These are phyloP conservation scores for Pseudonitzschia multiseries DNA, from an alignment of 108 stramenopile species.

Conservation along the genomic window DNA sequence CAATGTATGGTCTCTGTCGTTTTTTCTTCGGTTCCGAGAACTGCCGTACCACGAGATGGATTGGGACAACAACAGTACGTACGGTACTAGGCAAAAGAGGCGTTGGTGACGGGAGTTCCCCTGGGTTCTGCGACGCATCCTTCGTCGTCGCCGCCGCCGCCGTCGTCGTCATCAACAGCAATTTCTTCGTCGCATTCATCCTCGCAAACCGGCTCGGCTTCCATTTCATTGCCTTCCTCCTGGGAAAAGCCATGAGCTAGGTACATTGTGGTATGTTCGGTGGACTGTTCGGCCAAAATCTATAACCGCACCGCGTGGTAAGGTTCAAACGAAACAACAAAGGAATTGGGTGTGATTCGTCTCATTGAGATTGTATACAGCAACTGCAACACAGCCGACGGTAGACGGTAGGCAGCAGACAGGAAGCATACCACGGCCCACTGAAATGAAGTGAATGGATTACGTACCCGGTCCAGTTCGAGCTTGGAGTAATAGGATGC, in stretches of 20 bases:
- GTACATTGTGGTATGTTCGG: not conserved
- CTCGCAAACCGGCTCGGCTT: not conserved
- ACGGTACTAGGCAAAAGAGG: not conserved
- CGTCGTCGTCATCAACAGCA: not conserved
- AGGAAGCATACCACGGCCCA: too few species aligned
- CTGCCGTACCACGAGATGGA: not conserved
- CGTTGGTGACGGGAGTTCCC: not conserved
- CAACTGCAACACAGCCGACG: too few species aligned
- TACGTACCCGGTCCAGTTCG: constrained; percentile 56
- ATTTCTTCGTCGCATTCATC: not conserved
- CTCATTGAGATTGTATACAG: not conserved
- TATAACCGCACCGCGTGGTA: not conserved
- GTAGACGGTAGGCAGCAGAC: too few species aligned
- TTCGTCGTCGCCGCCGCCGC: not conserved
- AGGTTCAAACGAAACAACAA: not conserved
- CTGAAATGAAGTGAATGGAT: too few species aligned
- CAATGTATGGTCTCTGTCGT: too few species aligned
- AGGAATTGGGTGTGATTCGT: not conserved
- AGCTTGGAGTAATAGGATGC: constrained; percentile 60
- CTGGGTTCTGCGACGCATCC: not conserved
- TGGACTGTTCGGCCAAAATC: not conserved
- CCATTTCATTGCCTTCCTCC: not conserved
- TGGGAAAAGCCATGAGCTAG: not conserved
- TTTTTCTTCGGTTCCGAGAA: too few species aligned
- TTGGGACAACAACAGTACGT: not conserved